Evolutionary conservation across 257 asterid species (phyloP), one percentile per base, ranked within the genome.

Genomic region (Striga asiatica): DNA sequence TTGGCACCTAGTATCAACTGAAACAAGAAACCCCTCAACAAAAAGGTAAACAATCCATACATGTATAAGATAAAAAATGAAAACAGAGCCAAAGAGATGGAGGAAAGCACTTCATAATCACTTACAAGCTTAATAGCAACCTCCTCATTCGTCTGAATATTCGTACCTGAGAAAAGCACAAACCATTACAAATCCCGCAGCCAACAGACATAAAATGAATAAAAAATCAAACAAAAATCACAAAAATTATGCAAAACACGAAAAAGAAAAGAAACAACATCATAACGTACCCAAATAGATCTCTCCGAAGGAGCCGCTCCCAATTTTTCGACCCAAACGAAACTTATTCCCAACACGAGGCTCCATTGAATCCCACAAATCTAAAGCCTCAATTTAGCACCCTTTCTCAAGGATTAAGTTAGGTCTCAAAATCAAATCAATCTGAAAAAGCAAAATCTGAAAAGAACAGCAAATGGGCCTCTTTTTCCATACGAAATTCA

Each of bases 291-390:
- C 96, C 45, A 88, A 75, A 68, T 88, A 80, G 82, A 88, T 84
- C 94, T 88, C 96, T 56, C 96, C 96, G 56, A 88, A 88, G 4
- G 96, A 84, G 35, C 96, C 96, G 68, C 93, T 80, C 43, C 96
- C 96, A 25, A 88, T 81, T 70, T 88, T 88, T 70, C 96, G 81
- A 42, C 96, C 94, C 53, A 88, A 60, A 29, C 85, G 85, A 60
- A 78, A 88, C 64, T 84, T 88, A 55, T 75, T 78, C 51, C 85
- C 89, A 60, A 81, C 81, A 17, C 83, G 85, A 66, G 83, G 83
- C 75, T 81, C 89, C 89, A 81, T 81, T 45, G 21, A 68, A 71
- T 21, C 39, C 23, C 52, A 22, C 60, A 45, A 56, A 70, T 61
- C 65, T 49, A 46, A 51, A 46, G 60, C 47, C 67, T 35, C 11